Evolutionary conservation across 768 basidiomycete species (phyloP), one percentile per base, ranked within the genome.

Genomic region (Boletus edulis): DNA sequence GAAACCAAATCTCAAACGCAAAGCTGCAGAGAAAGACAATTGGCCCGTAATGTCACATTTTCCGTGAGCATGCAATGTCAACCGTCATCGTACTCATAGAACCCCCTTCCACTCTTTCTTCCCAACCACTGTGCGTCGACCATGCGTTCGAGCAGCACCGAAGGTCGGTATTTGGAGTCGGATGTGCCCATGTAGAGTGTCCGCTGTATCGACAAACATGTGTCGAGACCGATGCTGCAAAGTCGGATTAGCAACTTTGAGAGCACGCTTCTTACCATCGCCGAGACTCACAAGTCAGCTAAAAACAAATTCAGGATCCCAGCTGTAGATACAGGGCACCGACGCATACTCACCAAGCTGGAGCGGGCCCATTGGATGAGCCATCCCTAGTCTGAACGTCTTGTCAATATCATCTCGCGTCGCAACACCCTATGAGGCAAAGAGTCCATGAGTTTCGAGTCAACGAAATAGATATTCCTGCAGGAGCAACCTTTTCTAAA

Each of bases 61-160:
- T 20, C 34, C 17, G 24, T 15, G 34, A 18, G 27, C 34, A 35
- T 35, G 18, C 17, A 13, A 18, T n/a, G 34, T 60, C 54, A 66
- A n/a, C 51, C 15, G 5, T 67, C 61, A 0, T 66, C 58, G 64
- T 97, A 97, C 59, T 95, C 92, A 65, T 97, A 98, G 72, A 98
- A 98, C 17, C 95, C 94, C 70, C 89, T 93, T 5, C 94, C 94
- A 54, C 82, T 91, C 78, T 96, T 96, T 78, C 80, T 87, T 12
- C 96, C 96, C 49, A 89, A 79, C 91, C 91, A 98, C 47, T 89
- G 86, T 18, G 96, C 96, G 67, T 96, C 92, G 5, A 98, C 96
- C 96, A 98, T 98, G 35, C 93, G 81, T 64, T 94, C 90, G 10
- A 98, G 81, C 17, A 98, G 78, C 24, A 94, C 79, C 56, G 88